Base-by-base conservation (phyloP, 306 rosid species). In the Glycyrrhiza uralensis region DNA sequence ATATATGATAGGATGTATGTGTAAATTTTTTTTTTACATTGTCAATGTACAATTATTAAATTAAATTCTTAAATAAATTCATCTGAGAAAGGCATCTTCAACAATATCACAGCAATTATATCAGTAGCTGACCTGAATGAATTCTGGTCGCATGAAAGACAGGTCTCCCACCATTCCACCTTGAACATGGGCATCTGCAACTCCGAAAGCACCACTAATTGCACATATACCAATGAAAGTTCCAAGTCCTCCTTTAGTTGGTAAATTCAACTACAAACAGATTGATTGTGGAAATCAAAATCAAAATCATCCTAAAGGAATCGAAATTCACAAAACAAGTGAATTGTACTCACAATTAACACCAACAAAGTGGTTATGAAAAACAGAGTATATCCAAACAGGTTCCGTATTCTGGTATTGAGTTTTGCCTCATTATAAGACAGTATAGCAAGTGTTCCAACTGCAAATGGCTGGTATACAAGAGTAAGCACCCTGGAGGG, bases 121-220 rank as follows among this genome's bases (percentile, higher is more conserved):
- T 17, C 5, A 24, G 12, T 7, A 22, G 72, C 78, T 47, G 39
- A 86, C 98, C 86, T 93, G 98, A 80, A 90, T 61, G 82, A 93
- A 85, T 66, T 81, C 89, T 49, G 87, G 87, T 15, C 4, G 46
- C 98, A 90, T 93, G 84, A 75, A 90, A 69, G 98, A 93, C 19
- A 90, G 87, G 74, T 93, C 98, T 66, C 98, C 97, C 41, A 93
- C 76, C 98, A 90, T 88, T 82, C 98, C 98, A 24, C 93, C 98
- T 78, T 90, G 97, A 17, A 81, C 88, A 83, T 85, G 97, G 75
- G 96, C 98, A 88, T 92, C 96, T 42, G 98, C 93, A 77, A 90
- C 61, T 81, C 98, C 96, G 50, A 92, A 92, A 44, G 82, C 86
- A 24, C 90, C 91, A 58, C 96, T 90, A 5, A 81, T 56, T 54